Evolutionary conservation across 1,139 yeast genomes (phyloP).

Genomic region (Zygosaccharomyces pseudobailii): DNA sequence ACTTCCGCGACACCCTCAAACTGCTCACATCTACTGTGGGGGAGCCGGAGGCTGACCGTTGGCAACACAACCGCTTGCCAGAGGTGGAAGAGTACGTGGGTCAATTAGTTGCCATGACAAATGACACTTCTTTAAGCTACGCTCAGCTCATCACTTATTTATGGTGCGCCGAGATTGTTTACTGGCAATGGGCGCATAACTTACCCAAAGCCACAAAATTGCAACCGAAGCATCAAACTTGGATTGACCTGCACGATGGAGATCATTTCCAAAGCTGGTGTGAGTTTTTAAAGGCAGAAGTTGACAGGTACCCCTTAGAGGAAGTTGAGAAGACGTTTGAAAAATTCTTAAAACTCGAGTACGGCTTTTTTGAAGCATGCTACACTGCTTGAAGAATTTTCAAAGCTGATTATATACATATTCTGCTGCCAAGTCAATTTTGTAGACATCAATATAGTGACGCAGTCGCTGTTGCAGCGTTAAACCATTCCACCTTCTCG

Average conservation of each 20-base stretch:
- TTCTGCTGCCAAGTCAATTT: slow-evolving; percentile 8
- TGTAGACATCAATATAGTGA: slow-evolving; percentile 15
- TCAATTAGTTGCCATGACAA: slow-evolving; percentile 35
- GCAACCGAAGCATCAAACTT: slow-evolving; percentile 45
- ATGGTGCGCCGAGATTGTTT: slow-evolving; percentile 48
- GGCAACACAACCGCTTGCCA: slow-evolving; percentile 28
- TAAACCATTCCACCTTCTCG: slow-evolving; percentile 55
- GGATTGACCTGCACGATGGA: slow-evolving; percentile 51
- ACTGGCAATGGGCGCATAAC: slow-evolving; percentile 48
- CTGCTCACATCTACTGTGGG: slow-evolving; percentile 28
- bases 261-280: slow-evolving; percentile 45
- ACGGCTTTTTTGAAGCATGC: slow-evolving; percentile 46
- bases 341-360: slow-evolving; percentile 39
- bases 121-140: slow-evolving; percentile 35
- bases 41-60: slow-evolving; percentile 22
- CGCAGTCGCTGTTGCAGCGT: slow-evolving; percentile 22
- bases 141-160: slow-evolving; percentile 43
- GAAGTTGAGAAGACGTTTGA: slow-evolving; percentile 37
- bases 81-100: slow-evolving; percentile 41
- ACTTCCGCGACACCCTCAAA: slow-evolving; percentile 39
- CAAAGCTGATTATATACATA: slow-evolving; percentile 10
- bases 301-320: slow-evolving; percentile 37
- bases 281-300: slow-evolving; percentile 41
- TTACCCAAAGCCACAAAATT: slow-evolving; percentile 32
- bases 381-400: slow-evolving; percentile 30